These are phyloP conservation scores for Colletotrichum caudatum DNA, from an alignment of 2,329 filamentous ascomycete species.

Conservation along the genomic window DNA sequence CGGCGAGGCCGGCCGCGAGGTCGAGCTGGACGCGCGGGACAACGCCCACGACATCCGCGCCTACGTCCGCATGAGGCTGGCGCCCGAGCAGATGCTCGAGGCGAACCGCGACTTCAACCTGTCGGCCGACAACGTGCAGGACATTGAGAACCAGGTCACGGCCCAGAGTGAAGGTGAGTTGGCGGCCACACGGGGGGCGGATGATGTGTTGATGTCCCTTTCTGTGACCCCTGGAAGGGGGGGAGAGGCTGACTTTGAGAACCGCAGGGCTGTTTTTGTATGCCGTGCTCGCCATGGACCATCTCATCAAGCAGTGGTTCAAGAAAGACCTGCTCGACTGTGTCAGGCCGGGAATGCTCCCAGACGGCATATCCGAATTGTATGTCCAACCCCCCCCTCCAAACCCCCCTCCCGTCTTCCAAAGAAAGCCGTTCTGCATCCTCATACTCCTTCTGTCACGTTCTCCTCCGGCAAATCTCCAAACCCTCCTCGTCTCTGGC, in stretches of 20 bases:
- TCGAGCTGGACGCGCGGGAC: constrained; percentile 45
- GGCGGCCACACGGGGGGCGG: neutral
- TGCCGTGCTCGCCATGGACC: constrained; percentile 48
- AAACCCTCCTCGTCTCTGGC: neutral
- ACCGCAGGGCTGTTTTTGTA: constrained; percentile 50
- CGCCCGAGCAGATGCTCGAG: neutral
- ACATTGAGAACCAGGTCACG: constrained; percentile 32
- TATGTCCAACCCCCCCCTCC: neutral
- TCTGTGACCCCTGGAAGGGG: neutral
- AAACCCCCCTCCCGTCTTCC: neutral
- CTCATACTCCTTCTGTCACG: neutral
- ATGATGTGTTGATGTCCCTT: too few relatives aligned
- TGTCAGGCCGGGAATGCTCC: constrained; percentile 40
- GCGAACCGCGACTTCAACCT: constrained; percentile 14
- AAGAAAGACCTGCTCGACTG: constrained; percentile 43
- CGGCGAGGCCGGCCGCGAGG: constrained; percentile 47
- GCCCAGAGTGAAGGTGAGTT: constrained; percentile 35
- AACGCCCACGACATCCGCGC: constrained; percentile 31
- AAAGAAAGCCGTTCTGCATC: too few relatives aligned
- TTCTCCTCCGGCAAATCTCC: too few relatives aligned
- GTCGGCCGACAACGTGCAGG: neutral
- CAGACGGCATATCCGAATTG: constrained; percentile 9
- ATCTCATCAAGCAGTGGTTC: constrained; percentile 45
- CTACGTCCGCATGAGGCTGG: constrained; percentile 27
- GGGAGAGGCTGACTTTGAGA: neutral